Evolutionary conservation across 2,329 filamentous ascomycete species (phyloP).

Genomic region (Aureobasidium lini): DNA sequence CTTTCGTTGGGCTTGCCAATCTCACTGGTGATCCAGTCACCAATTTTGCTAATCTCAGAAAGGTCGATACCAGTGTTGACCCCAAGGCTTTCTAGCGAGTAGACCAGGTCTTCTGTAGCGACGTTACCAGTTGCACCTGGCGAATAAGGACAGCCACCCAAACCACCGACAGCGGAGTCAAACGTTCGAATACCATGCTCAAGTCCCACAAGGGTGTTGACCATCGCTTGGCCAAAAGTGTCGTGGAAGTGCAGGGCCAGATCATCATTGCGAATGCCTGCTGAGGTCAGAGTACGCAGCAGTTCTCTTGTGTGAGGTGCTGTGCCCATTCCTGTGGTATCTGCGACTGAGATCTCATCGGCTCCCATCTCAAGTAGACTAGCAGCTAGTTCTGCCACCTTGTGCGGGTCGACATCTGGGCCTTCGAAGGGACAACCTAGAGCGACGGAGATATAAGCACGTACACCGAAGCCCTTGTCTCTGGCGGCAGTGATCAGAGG

Average conservation of each 20-base stretch:
- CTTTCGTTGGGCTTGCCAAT: constrained; percentile 58
- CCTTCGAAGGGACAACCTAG: constrained; percentile 72
- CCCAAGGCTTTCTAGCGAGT: constrained; percentile 64
- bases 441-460: constrained; percentile 74
- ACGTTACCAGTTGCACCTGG: constrained; percentile 83
- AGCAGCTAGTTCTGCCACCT: constrained; percentile 56
- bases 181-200: constrained; percentile 72
- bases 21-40: constrained; percentile 62
- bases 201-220: constrained; percentile 70
- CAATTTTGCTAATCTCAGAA: constrained; percentile 59
- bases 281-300: constrained; percentile 56
- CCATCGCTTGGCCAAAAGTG: constrained; percentile 78
- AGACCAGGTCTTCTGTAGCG: constrained; percentile 75
- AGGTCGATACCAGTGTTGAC: constrained; percentile 67
- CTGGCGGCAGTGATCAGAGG: constrained; percentile 65
- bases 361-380: constrained; percentile 73
- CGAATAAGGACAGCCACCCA: constrained; percentile 79
- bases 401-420: constrained; percentile 51
- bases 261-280: constrained; percentile 61
- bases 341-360: constrained; percentile 82
- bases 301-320: constrained; percentile 60
- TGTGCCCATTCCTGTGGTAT: constrained; percentile 87
- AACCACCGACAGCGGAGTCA: constrained; percentile 69
- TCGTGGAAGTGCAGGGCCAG: constrained; percentile 84
- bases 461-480: constrained; percentile 56